These are phyloP conservation scores for Alternaria solani DNA, from an alignment of 2,329 filamentous ascomycete species.

Conservation along the genomic window DNA sequence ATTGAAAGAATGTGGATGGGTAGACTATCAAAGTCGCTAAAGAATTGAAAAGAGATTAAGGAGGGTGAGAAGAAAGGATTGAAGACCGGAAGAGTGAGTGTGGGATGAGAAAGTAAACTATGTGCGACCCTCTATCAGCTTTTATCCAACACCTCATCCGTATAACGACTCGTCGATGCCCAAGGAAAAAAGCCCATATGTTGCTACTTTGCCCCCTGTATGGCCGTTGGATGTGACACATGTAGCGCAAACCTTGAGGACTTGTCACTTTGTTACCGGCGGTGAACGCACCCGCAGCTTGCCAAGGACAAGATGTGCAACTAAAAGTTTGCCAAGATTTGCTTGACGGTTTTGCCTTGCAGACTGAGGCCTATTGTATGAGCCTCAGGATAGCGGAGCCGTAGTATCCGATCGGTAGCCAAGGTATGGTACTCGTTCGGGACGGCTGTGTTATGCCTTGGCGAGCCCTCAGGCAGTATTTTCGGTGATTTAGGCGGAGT, in stretches of 20 bases:
- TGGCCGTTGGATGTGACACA: slow-evolving; percentile 20
- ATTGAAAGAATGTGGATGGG: slow-evolving; percentile 31
- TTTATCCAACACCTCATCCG: slow-evolving; percentile 31
- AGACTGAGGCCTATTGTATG: slow-evolving; percentile 24
- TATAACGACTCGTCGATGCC: slow-evolving; percentile 1
- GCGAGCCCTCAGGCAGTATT: slow-evolving; percentile 3
- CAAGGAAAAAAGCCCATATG: slow-evolving; percentile 6
- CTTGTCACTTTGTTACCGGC: slow-evolving; percentile 21
- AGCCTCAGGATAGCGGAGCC: slow-evolving; percentile 30
- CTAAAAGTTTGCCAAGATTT: slow-evolving; percentile 41
- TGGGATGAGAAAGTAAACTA: slow-evolving; percentile 25
- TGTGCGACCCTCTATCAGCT: slow-evolving; percentile 30
- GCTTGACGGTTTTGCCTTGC: slow-evolving; percentile 30
- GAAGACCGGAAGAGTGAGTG: slow-evolving; percentile 27
- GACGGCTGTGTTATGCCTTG: slow-evolving; percentile 21
- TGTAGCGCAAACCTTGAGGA: slow-evolving; percentile 18
- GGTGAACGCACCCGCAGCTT: slow-evolving; percentile 26
- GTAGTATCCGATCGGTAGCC: slow-evolving; percentile 25
- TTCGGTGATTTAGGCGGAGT: slow-evolving; percentile 13
- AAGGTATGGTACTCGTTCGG: slow-evolving; percentile 19
- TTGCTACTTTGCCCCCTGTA: slow-evolving; percentile 26
- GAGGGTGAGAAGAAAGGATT: slow-evolving; percentile 28
- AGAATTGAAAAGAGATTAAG: slow-evolving; percentile 38
- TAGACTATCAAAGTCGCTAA: slow-evolving; percentile 50
- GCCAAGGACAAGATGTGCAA: slow-evolving; percentile 37